Base-by-base conservation (phyloP, 1,139 yeast species). In the Sugiyamaella xylanicola region DNA sequence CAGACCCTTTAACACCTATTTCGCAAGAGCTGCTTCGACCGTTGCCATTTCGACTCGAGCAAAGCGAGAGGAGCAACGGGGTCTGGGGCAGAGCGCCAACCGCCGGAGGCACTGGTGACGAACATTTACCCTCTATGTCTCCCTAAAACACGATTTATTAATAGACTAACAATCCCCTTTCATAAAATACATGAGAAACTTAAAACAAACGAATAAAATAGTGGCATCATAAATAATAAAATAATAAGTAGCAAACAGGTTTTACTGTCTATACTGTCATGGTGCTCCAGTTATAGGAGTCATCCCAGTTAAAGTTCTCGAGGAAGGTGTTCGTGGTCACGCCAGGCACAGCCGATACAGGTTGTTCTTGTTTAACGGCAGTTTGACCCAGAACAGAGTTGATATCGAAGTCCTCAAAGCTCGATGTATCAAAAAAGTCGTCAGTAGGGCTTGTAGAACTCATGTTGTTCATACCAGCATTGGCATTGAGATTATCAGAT, bases 221-320 rank as follows among this genome's bases (percentile, higher is more conserved):
- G 21, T 27, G 11, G 39, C 9, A 29, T 32, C 20, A 43, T 43
- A 29, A 22, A 32, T 17, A 42, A 39, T 21, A 36, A 21, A 52
- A 40, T 11, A 40, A 21, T 21, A 39, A n/a, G 21, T 39, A 27
- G 3, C 3, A 8, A 13, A 35, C 19, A 11, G 4, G 15, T 19
- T 3, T 11, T 13, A n/a, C n/a, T 21, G 2, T 4, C 39, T 35
- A 42, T 9, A 48, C 48, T 5, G 47, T 35, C 45, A 42, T 17
- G 9, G 54, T 36, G 13, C 48, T 41, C 58, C 58, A 55, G 22
- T 40, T 40, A n/a, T 48, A 41, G 15, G 58, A 22, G 35, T 52
- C 58, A 32, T 55, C 58, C 58, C 58, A 55, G 41, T 48, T 48
- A 39, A 52, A 53, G 35, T 45, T 48, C 9, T 55, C 58, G 37